phyloP scores from a whole-genome alignment of 257 asterid genomes.

The Ocimum tenuiflorum region DNA sequence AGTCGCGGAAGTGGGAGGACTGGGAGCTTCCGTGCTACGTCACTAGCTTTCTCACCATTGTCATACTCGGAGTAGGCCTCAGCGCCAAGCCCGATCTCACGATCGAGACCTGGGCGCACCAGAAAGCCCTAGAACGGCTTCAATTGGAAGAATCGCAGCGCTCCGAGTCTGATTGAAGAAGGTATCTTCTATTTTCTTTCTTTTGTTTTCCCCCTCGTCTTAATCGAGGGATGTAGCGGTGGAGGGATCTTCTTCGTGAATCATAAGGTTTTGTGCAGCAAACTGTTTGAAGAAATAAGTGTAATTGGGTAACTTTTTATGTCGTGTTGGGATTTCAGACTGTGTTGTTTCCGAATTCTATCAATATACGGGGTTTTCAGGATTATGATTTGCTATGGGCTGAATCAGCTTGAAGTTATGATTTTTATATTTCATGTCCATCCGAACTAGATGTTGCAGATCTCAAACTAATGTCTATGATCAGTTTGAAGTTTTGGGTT shows the following conservation, averaged over 20 bases:
- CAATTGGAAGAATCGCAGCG: constrained; percentile 44
- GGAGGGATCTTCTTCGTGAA: constrained; percentile 18
- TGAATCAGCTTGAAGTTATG: constrained; percentile 1
- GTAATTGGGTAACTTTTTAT: constrained; percentile 9
- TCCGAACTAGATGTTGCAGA: not conserved
- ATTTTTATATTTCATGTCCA: not conserved
- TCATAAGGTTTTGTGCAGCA: constrained; percentile 22
- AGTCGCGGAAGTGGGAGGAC: constrained; percentile 78
- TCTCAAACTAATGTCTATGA: not conserved
- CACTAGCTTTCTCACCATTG: constrained; percentile 71
- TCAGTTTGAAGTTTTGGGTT: not conserved
- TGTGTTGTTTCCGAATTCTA: constrained; percentile 4
- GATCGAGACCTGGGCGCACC: constrained; percentile 96
- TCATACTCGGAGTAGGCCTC: constrained; percentile 86
- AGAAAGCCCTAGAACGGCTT: constrained; percentile 90
- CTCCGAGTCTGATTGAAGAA: constrained; percentile 29
- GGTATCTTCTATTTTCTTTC: constrained; percentile 18
- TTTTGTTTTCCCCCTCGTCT: not conserved
- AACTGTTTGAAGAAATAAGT: constrained; percentile 27
- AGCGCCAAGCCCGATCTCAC: constrained; percentile 97
- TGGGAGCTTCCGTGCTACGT: constrained; percentile 95
- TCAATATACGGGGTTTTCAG: constrained; percentile 7
- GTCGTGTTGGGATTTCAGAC: not conserved
- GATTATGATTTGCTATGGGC: not conserved
- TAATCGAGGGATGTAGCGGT: constrained; percentile 2